Base-by-base conservation (phyloP, 169 alveolate species). In the Eimeria tenella region DNA sequence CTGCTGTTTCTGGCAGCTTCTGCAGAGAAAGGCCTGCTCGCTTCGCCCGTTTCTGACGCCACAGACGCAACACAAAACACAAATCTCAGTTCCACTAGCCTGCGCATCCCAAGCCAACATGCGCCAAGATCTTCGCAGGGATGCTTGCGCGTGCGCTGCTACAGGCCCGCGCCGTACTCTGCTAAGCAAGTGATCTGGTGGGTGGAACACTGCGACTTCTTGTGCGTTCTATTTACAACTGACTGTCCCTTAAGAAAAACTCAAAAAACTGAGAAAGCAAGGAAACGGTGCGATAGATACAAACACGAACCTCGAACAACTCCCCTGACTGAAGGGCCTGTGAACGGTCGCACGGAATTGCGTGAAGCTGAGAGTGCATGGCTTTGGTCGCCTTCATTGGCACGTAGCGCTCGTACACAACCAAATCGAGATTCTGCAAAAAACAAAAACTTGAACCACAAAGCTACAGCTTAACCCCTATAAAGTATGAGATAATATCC, bases 351-450 rank as follows among this genome's bases (percentile, higher is more conserved):
- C 90, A 81, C 49, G 95, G 95, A n/a, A 93, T 56, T 53, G 83
- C 74, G 25, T 90, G 95, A 4, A 94, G 84, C 86, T 94, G 96
- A 10, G 93, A 91, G 90, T 94, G 96, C 96, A 94, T 94, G 81
- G 95, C 95, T 71, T 60, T 75, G 52, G 94, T 73, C 5, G 93
- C 49, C 65, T 92, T 58, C 96, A 94, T 94, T 25, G 95, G 95
- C 56, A 94, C 93, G 31, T 74, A 94, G n/a, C 96, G 94, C 94
- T 94, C 96, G 90, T 77, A 94, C 52, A 94, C 95, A 19, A 94
- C 82, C 79, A 77, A 65, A 58, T 90, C 95, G 58, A 83, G 86
- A 52, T 58, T 82, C 86, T 75, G 89, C 89, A 56, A 1, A 62
- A 58, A 52, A 15, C 55, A 58, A 19, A 50, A 52, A 17, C 86